These are phyloP conservation scores for Fraxinus sp. DNA, from an alignment of 305 asterid genomes.

Conservation along the genomic window DNA sequence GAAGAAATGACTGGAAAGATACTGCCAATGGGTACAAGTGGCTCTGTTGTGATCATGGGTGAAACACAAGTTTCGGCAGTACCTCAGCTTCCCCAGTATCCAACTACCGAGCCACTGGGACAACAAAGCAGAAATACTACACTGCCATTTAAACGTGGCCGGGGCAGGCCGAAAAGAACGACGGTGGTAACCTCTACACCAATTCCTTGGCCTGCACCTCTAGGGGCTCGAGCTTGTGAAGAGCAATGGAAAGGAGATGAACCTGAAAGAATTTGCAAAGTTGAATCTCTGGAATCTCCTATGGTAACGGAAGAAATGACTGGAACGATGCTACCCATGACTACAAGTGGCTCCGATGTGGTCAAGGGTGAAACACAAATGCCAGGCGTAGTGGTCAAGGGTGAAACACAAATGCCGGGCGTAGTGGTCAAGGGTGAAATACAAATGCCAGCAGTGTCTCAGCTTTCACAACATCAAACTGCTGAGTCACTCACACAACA, in stretches of 20 bases:
- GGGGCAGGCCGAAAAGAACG: conserved; percentile 3
- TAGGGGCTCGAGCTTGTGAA: not conserved
- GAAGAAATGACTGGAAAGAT: conserved; percentile 56
- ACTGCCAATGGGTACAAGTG: conserved; percentile 37
- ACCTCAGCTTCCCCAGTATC: conserved; percentile 13
- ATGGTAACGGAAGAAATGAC: not conserved
- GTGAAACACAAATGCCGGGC: conserved; percentile 13
- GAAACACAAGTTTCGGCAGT: conserved; percentile 45
- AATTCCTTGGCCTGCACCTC: not conserved
- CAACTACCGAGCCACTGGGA: not conserved
- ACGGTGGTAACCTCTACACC: not conserved
- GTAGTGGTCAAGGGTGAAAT: not conserved
- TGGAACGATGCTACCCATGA: not conserved
- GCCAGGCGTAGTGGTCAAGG: not conserved
- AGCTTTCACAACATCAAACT: conserved; percentile 34
- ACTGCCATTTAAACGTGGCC: not conserved
- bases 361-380: conserved; percentile 10
- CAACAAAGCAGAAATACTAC: not conserved
- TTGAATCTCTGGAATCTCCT: not conserved
- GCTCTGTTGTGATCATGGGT: conserved; percentile 30
- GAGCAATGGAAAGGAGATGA: not conserved
- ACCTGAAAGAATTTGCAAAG: not conserved
- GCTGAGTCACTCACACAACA: conserved; percentile 34
- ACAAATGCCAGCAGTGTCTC: conserved; percentile 22
- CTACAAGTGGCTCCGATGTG: not conserved